Percentiles rank a stretch among this genome's conserved stretches.
Evolutionary conservation across 2,329 filamentous ascomycete species (phyloP).

Genomic region (Alternaria hordeiaustralica): DNA sequence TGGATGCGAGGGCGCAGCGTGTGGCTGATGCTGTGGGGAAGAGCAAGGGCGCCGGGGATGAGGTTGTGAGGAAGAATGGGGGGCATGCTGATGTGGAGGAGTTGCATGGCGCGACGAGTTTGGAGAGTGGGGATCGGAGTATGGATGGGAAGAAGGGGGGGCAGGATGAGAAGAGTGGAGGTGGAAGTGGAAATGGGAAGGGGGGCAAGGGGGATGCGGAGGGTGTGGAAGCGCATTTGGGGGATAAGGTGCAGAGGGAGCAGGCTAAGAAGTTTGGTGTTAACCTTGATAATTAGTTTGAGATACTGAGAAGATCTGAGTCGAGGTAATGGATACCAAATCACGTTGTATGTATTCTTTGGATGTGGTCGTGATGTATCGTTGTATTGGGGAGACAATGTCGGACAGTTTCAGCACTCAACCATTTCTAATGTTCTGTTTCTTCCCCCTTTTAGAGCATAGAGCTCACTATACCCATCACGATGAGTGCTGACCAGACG

Average conservation of each 20-base stretch:
- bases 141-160: background rate
- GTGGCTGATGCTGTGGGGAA: constrained; percentile 1
- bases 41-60: background rate
- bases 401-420: background rate
- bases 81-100: constrained; percentile 18
- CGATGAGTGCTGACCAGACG: background rate
- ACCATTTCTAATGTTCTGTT: accelerated
- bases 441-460: background rate
- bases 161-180: background rate
- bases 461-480: background rate
- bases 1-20: background rate
- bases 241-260: constrained; percentile 11
- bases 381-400: background rate
- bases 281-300: constrained; percentile 8
- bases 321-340: background rate
- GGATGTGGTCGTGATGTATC: background rate
- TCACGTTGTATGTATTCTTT: background rate
- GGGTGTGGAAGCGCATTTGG: background rate
- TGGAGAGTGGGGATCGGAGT: background rate
- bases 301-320: background rate
- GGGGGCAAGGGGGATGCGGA: background rate
- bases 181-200: background rate
- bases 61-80: background rate
- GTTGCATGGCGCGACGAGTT: constrained; percentile 8
- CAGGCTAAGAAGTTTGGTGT: constrained; percentile 25